Evolutionary conservation across 331 rosid species (phyloP), one percentile per base, ranked within the genome.

Genomic region (Cucumis variabilis): DNA sequence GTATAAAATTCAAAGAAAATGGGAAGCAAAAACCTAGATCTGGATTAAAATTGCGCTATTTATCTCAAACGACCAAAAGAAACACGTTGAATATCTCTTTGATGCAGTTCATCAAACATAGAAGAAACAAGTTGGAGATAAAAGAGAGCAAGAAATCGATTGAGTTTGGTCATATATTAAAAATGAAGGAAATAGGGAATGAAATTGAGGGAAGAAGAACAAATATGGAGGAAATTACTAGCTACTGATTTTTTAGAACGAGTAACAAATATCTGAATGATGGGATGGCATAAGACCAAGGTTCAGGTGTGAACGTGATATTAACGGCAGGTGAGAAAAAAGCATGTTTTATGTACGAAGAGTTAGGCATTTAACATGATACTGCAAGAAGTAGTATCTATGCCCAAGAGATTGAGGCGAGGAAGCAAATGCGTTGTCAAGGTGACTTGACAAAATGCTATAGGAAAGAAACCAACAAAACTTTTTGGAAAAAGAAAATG

Each of bases 21-120:
- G 7, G 46, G 23, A 48, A 79, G 77, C 6, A 48, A 93, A 91
- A 87, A 90, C 91, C 94, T 89, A 92, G 94, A 92, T 93, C 92
- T 90, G 87, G 87, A 65, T 82, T 87, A 74, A 85, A 89, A 90
- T 82, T n/a, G n/a, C 89, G 88, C 60, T 70, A 72, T 67, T 28
- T 69, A 30, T 13, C 74, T 16, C 63, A 66, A 83, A 27, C n/a
- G 28, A 53, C 81, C 65, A n/a, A n/a, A n/a, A 69, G 79, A 51
- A 69, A 85, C 68, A 21, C 67, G 24, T 85, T 24, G 55, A 85
- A 70, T 85, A 28, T 51, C 65, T 20, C 68, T 68, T 17, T 62
- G 87, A 85, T 11, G 50, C 15, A 50, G 41, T 24, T 51, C 12
- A 28, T 51, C 66, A 51, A 66, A 28, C 3, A 53, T 28, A 50